phyloP scores from a whole-genome alignment of 768 basidiomycete species.

The Leccinum olivaceopallidum region DNA sequence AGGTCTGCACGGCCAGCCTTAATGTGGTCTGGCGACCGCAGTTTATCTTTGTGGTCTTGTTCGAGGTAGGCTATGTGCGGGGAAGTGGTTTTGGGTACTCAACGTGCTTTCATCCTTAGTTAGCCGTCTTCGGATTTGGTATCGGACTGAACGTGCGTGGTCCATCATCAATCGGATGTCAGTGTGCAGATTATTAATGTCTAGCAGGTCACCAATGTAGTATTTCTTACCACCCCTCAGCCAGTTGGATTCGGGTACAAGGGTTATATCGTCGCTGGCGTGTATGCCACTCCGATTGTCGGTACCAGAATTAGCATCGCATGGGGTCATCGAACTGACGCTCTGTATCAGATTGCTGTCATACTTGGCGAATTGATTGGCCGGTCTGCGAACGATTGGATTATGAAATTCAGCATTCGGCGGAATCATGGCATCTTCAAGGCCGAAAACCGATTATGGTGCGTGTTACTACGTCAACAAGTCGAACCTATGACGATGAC shows the following conservation, averaged over 20 bases:
- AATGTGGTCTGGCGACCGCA: slow-evolving; percentile 54
- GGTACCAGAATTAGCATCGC: slow-evolving; percentile 1
- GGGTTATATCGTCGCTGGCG: slow-evolving; percentile 41
- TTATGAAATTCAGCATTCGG: slow-evolving; percentile 44
- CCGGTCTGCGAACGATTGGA: slow-evolving; percentile 50
- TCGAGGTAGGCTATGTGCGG: slow-evolving; percentile 32
- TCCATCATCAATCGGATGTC: not conserved
- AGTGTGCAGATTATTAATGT: too few relatives aligned
- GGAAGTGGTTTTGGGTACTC: not conserved
- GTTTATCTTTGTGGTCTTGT: slow-evolving; percentile 37
- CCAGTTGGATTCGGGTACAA: slow-evolving; percentile 50
- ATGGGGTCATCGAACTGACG: not conserved
- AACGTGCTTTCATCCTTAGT: slow-evolving; percentile 22
- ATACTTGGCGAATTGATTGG: slow-evolving; percentile 54
- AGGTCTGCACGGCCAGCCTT: slow-evolving; percentile 34
- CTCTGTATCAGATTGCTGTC: slow-evolving; percentile 42
- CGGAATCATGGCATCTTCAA: slow-evolving; percentile 53
- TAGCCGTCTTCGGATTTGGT: slow-evolving; percentile 48
- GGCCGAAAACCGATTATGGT: slow-evolving; percentile 49
- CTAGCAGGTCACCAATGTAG: slow-evolving; percentile 50
- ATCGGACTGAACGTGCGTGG: slow-evolving; percentile 44
- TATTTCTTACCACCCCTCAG: slow-evolving; percentile 48
- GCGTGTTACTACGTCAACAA: slow-evolving; percentile 3
- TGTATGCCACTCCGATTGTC: slow-evolving; percentile 47
- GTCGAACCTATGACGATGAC: not conserved